phyloP scores from a whole-genome alignment of 805 yeast genomes.

The Schwanniomyces yamadae region DNA sequence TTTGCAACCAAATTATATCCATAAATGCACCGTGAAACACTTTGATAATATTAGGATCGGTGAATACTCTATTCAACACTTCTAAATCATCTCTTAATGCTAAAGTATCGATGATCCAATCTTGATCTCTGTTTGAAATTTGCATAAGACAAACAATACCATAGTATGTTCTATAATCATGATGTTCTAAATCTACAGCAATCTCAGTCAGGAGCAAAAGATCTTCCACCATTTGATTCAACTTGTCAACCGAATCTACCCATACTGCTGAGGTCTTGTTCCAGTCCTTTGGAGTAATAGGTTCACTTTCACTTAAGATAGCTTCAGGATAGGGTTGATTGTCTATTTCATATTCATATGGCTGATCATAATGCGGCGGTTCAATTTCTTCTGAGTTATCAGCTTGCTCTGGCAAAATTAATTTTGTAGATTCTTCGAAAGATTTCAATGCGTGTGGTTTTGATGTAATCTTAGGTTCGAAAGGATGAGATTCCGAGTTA shows the following conservation, averaged over 20 bases:
- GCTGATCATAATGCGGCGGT: conserved; percentile 71
- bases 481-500: conserved; percentile 69
- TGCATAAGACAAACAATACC: conserved; percentile 95
- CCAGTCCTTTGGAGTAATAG: conserved; percentile 64
- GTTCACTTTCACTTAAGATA: conserved; percentile 40
- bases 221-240: conserved; percentile 54
- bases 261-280: conserved; percentile 60
- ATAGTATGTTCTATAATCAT: conserved; percentile 83
- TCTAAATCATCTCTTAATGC: conserved; percentile 71
- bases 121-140: conserved; percentile 75
- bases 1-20: conserved; percentile 96
- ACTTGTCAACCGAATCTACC: conserved; percentile 60
- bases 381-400: conserved; percentile 34
- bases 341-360: conserved; percentile 75
- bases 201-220: conserved; percentile 57
- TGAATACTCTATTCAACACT: conserved; percentile 67
- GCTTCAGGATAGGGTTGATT: conserved; percentile 64
- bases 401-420: conserved; percentile 28
- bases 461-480: conserved; percentile 64
- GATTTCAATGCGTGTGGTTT: conserved; percentile 72
- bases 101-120: conserved; percentile 85
- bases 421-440: conserved; percentile 48
- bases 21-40: conserved; percentile 95
- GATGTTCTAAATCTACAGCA: conserved; percentile 96
- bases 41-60: conserved; percentile 78